These are phyloP conservation scores for Takashimella koratensis DNA, from an alignment of 1,284 basidiomycete species.

Conservation along the genomic window DNA sequence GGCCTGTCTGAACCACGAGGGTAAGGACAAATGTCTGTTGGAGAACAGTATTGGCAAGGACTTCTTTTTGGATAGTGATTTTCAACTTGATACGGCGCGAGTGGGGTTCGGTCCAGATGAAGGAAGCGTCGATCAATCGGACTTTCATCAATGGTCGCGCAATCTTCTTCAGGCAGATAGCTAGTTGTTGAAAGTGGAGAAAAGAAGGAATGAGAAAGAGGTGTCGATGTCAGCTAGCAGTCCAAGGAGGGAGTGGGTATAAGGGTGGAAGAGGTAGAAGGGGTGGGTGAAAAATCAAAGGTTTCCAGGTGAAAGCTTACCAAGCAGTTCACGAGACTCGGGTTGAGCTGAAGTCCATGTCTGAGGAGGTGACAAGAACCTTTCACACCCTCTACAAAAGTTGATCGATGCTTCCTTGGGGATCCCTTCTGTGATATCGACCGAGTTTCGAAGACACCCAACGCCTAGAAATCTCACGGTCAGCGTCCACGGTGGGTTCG, in stretches of 20 bases:
- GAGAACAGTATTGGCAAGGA: slow-evolving; percentile 88
- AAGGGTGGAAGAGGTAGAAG: not conserved
- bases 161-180: slow-evolving; percentile 87
- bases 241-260: too few species aligned
- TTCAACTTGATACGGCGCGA: slow-evolving; percentile 90
- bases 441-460: slow-evolving; percentile 53
- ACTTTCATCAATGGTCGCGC: slow-evolving; percentile 87
- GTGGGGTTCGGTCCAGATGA: slow-evolving; percentile 99
- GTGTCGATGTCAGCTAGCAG: not conserved
- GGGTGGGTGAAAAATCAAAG: too few species aligned
- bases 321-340: slow-evolving; percentile 87
- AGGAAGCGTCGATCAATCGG: slow-evolving; percentile 91
- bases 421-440: slow-evolving; percentile 97
- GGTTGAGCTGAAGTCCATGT: slow-evolving; percentile 83
- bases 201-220: not conserved
- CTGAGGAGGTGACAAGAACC: slow-evolving; percentile 86
- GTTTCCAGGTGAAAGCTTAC: too few species aligned
- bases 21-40: slow-evolving; percentile 98
- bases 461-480: slow-evolving; percentile 24
- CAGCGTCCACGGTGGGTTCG: not conserved
- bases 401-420: slow-evolving; percentile 95
- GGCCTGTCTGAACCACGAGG: slow-evolving; percentile 90
- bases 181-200: slow-evolving; percentile 30
- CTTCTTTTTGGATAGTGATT: slow-evolving; percentile 97
- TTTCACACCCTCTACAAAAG: slow-evolving; percentile 93